A percentile compares a stretch with the other conserved stretches of the same genome.
phyloP scores from a whole-genome alignment of 345 rosid genomes.

The Ricinus communis region DNA sequence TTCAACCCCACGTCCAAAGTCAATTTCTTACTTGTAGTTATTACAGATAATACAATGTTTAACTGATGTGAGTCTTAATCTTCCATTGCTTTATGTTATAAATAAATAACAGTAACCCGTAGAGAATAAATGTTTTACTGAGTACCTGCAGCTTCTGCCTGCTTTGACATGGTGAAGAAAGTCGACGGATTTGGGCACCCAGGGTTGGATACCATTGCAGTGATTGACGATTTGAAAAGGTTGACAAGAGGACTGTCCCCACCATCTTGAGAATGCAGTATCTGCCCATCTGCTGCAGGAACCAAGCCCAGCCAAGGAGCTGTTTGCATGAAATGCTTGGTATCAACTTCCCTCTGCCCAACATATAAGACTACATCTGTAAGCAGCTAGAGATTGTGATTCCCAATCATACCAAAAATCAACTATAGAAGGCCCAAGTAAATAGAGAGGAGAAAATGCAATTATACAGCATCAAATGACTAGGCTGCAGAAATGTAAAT shows the following conservation, averaged over 20 bases:
- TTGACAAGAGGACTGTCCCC: conserved; percentile 85
- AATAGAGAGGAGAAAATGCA: no score
- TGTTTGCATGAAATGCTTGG: conserved; percentile 85
- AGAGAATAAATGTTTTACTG: not conserved
- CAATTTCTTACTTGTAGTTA: not conserved
- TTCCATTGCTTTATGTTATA: not conserved
- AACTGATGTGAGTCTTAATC: not conserved
- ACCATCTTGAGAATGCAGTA: conserved; percentile 71
- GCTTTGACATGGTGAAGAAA: conserved; percentile 91
- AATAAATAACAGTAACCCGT: not conserved
- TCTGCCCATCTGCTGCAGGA: conserved; percentile 87
- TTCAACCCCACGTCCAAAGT: not conserved
- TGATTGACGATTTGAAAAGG: conserved; percentile 80
- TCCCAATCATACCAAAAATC: conserved; percentile 7
- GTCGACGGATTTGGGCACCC: conserved; percentile 75
- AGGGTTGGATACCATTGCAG: conserved; percentile 74
- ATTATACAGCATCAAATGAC: not conserved
- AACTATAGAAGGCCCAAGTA: not conserved
- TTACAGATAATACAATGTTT: not conserved
- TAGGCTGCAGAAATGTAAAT: not conserved
- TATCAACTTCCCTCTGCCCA: conserved; percentile 82
- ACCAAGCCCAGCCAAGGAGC: conserved; percentile 93
- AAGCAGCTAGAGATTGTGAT: conserved; percentile 16
- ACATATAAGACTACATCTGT: conserved; percentile 22
- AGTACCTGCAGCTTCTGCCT: conserved; percentile 98